Base-by-base conservation (phyloP, 306 rosid species). In the Inga laurina region DNA sequence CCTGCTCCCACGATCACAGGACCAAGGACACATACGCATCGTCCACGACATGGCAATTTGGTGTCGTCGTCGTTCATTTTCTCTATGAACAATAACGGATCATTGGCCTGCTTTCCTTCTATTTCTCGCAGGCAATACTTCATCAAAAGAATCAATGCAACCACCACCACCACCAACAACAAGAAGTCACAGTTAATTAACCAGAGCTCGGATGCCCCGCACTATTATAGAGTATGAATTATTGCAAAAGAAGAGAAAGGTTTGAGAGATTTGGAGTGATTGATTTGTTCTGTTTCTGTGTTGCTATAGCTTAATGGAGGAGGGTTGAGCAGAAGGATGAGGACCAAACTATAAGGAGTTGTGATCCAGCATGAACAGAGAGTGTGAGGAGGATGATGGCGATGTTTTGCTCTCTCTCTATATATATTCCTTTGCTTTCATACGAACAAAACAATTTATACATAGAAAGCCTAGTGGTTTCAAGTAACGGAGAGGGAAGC, bases 1-100 rank as follows among this genome's bases (percentile, higher is more conserved):
- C 94, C 94, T 65, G 92, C 94, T 41, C 94, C 94, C 1, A 90
- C 86, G 32, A 90, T 87, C 79, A 90, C 87, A 7, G 94, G 88
- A 14, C 90, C 92, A 0, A 75, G 82, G 3, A 85, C 82, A 56
- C 66, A 77, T 45, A 87, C 84, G 22, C 81, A 41, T 11, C 57
- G 45, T 35, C 2, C 64, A 1, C 54, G 22, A 1, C 5, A 5
- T 1, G 61, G 51, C 0, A 69, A n/a, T 8, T 54, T n/a, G 32
- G 62, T 72, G 34, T 72, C 78, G 76, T 72, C 78, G 76, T 45
- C 75, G 76, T 45, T 84, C 75, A 34, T 81, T 24, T 86, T 82
- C 44, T 73, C 84, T 11, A 37, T 27, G 73, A 88, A 66, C 49
- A 85, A 43, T 1, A 85, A 48, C 2, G 90, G 94, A 70, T 90